Evolutionary conservation across 1,284 basidiomycete species (phyloP), one percentile per base, ranked within the genome.

Genomic region (Ustilago esculenta): DNA sequence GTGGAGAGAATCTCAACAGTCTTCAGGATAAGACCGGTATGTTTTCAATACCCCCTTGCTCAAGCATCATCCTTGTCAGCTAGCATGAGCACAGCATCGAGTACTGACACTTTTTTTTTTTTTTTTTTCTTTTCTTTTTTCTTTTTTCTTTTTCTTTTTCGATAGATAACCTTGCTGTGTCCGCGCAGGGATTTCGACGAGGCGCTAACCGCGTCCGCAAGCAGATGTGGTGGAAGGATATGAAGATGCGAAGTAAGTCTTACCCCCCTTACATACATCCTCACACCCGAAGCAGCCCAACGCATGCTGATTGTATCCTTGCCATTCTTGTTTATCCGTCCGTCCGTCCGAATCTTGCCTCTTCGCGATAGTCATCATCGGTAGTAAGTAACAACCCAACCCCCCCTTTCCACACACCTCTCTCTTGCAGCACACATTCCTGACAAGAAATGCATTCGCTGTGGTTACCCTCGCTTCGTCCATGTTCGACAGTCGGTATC

Each of bases 141-240:
- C n/a, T n/a, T n/a, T n/a, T n/a, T n/a, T n/a, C n/a, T n/a, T 12
- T 32, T 18, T 17, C 6, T 25, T 12, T 17, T 11, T 15, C n/a
- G 25, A 57, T 61, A 95, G 95, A 98, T 84, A 97, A 91, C 82
- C 88, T 99, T 56, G 94, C 95, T 25, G 92, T 97, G 33, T 97
- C 94, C n/a, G 96, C 95, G 11, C 96, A 98, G 85, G 94, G 94
- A 25, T 99, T 99, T 89, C 89, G 94, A 67, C 88, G 92, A 73
- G 94, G 95, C 69, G 96, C 96, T 49, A 97, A 96, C 85, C 88
- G 92, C 67, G 96, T 99, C 43, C 89, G 95, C 83, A 98, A 98
- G 87, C 92, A 94, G 81, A 86, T 94, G 88, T 84, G 81, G 81
- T 82, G 83, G 83, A 80, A 67, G 48, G 49, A 66, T 53, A 53